Conservation (phyloP, 441 rosid genomes). For the Gossypium lobatum region DNA sequence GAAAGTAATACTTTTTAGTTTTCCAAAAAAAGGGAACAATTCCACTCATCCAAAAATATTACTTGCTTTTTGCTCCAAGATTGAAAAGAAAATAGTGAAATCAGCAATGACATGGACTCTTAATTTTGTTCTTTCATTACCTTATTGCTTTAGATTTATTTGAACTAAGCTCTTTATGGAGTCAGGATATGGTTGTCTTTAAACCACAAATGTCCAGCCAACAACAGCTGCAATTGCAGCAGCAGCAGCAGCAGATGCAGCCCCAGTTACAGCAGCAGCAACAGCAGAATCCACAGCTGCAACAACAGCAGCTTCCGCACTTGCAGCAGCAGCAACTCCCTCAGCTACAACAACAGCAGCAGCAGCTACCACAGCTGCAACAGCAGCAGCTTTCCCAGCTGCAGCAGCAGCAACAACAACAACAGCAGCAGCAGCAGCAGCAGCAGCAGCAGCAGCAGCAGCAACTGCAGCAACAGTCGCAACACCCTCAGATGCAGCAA, state of each 20-base stretch:
- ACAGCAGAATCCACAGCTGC: constrained; percentile 16
- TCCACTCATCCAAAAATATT: background rate
- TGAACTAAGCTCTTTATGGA: constrained; percentile 10
- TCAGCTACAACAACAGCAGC: constrained; percentile 28
- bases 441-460: constrained; percentile 9
- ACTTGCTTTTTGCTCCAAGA: background rate
- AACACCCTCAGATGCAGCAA: constrained; percentile 22
- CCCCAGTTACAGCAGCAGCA: constrained; percentile 19
- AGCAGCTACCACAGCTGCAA: constrained; percentile 18
- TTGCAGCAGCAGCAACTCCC: constrained; percentile 23
- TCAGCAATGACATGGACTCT: background rate
- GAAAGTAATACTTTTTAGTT: background rate
- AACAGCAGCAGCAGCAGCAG: constrained; percentile 18
- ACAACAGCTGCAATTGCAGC: constrained; percentile 41
- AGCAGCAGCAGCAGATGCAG: constrained; percentile 31
- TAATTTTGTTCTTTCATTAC: background rate
- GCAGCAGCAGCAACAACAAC: constrained; percentile 39
- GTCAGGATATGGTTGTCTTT: constrained; percentile 90
- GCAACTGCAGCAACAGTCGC: constrained; percentile 23
- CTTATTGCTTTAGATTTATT: constrained; percentile 6
- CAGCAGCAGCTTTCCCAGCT: constrained; percentile 26
- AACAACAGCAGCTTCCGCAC: constrained; percentile 30
- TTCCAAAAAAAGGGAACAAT: background rate
- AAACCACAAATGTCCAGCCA: constrained; percentile 77
- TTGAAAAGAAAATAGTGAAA: background rate